Percentiles rank a stretch among this genome's conserved stretches.
Evolutionary conservation across 768 basidiomycete genomes (phyloP).

Genomic region (Lepiota brunneoincarnata): DNA sequence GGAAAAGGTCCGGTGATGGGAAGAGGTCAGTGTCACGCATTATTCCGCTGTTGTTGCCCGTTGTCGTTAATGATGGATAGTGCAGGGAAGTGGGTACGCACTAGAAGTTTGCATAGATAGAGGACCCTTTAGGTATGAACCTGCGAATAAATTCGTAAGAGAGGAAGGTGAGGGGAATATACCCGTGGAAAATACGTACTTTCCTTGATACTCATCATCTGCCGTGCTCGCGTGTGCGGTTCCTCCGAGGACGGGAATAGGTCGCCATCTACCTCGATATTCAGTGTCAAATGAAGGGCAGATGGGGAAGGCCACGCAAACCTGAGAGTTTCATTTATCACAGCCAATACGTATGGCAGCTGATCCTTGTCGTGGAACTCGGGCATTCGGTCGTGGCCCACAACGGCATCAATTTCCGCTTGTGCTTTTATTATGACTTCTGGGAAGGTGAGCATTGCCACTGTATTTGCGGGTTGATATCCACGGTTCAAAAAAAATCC

Average conservation of each 20-base stretch:
- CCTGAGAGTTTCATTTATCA: constrained; percentile 19
- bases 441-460: constrained; percentile 28
- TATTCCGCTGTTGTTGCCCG: constrained; percentile 16
- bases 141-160: neutral
- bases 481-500: neutral
- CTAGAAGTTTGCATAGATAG: constrained; percentile 23
- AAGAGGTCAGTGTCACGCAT: constrained; percentile 22
- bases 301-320: neutral
- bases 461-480: neutral
- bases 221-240: constrained; percentile 28
- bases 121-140: constrained; percentile 32
- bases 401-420: constrained; percentile 27
- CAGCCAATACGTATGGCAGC: constrained; percentile 19
- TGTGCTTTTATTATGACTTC: constrained; percentile 25
- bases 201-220: constrained; percentile 35
- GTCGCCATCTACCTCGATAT: constrained; percentile 17
- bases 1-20: constrained; percentile 18
- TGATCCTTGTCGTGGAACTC: constrained; percentile 21
- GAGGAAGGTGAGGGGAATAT: no score
- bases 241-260: constrained; percentile 26
- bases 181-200: constrained; percentile 2
- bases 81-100: constrained; percentile 10
- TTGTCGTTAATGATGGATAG: neutral
- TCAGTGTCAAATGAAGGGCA: neutral
- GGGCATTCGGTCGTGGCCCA: constrained; percentile 25